phyloP scores from a whole-genome alignment of 176 grass and related monocot genomes.

The Oryza punctata region DNA sequence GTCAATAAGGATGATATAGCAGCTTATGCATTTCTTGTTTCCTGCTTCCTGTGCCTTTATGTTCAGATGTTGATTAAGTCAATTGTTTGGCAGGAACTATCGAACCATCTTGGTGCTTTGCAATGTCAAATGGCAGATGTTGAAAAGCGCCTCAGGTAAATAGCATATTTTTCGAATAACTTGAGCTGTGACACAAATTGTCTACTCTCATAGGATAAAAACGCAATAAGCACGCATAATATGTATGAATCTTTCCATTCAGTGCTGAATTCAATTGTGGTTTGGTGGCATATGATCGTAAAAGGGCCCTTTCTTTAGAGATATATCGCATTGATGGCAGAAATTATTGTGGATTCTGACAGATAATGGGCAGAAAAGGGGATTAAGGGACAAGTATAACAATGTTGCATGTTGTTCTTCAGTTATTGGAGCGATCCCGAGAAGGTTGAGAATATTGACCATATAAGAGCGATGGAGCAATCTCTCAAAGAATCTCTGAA shows the following conservation, averaged over 20 bases:
- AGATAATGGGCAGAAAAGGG: neutral
- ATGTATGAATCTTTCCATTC: slow-evolving; percentile 31
- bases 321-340: slow-evolving; percentile 36
- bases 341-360: slow-evolving; percentile 35
- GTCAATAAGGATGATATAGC: neutral
- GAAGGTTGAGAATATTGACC: slow-evolving; percentile 65
- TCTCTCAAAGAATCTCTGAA: slow-evolving; percentile 67
- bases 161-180: slow-evolving; percentile 12
- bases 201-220: slow-evolving; percentile 14
- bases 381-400: slow-evolving; percentile 1
- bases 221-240: slow-evolving; percentile 37
- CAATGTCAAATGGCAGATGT: slow-evolving; percentile 60
- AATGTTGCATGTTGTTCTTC: slow-evolving; percentile 36
- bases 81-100: slow-evolving; percentile 55
- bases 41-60: slow-evolving; percentile 8
- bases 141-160: slow-evolving; percentile 67
- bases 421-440: slow-evolving; percentile 79
- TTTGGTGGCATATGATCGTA: slow-evolving; percentile 39
- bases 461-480: slow-evolving; percentile 81
- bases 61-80: neutral
- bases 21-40: slow-evolving; percentile 13
- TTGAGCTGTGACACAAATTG: neutral
- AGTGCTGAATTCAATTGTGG: slow-evolving; percentile 22
- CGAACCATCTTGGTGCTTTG: slow-evolving; percentile 61
- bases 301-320: neutral